A percentile compares a stretch with the other conserved stretches of the same genome.
These are phyloP conservation scores for Metroxylon sagu DNA, from an alignment of 176 grass and related monocot genomes.

Conservation along the genomic window DNA sequence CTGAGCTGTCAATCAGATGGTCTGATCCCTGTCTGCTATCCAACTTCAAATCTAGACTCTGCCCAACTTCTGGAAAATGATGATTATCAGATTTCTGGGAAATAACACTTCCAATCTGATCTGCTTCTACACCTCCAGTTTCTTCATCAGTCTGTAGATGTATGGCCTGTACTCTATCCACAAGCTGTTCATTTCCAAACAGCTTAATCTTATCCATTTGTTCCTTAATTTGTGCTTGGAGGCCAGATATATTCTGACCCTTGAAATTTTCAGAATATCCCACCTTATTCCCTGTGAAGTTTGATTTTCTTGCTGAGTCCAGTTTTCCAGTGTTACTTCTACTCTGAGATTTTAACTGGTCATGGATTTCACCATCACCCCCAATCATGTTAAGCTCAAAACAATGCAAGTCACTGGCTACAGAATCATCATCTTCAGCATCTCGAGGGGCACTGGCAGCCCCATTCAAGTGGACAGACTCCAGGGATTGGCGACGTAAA, in stretches of 20 bases:
- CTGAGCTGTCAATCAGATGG: neutral
- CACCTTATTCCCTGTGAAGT: slow-evolving; percentile 21
- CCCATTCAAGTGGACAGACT: slow-evolving; percentile 83
- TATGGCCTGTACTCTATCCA: slow-evolving; percentile 22
- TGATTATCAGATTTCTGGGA: slow-evolving; percentile 27
- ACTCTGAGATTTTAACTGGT: slow-evolving; percentile 20
- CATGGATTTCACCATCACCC: slow-evolving; percentile 20
- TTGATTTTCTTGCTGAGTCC: slow-evolving; percentile 31
- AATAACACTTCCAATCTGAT: slow-evolving; percentile 39
- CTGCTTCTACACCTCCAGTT: slow-evolving; percentile 5
- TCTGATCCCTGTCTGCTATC: neutral
- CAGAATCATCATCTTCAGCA: slow-evolving; percentile 80
- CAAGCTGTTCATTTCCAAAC: slow-evolving; percentile 24
- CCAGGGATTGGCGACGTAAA: slow-evolving; percentile 72
- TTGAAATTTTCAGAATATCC: slow-evolving; percentile 34
- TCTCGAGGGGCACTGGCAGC: slow-evolving; percentile 65
- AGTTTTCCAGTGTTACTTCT: slow-evolving; percentile 26
- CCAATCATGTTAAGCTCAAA: slow-evolving; percentile 77
- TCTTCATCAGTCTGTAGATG: slow-evolving; percentile 4
- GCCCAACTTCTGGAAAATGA: slow-evolving; percentile 14
- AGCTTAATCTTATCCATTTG: slow-evolving; percentile 21
- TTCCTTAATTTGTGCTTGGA: slow-evolving; percentile 11
- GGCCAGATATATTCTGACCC: slow-evolving; percentile 25
- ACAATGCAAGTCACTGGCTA: slow-evolving; percentile 75
- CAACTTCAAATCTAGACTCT: neutral